These are phyloP conservation scores for Populus hybrid DNA, from an alignment of 441 rosid species.

Conservation along the genomic window DNA sequence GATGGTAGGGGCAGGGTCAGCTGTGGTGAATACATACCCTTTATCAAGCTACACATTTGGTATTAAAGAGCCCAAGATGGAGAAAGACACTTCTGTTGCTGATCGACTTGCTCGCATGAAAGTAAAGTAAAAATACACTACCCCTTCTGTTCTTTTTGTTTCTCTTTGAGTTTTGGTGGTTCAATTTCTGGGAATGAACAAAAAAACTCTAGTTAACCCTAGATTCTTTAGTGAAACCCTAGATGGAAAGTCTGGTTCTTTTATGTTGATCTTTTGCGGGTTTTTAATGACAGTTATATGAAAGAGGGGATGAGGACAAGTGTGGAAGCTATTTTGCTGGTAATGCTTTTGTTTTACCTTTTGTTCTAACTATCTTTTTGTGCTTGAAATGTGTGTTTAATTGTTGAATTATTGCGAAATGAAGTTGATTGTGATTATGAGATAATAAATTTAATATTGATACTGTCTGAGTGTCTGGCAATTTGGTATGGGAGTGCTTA, in stretches of 20 bases:
- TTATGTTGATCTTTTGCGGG: neutral
- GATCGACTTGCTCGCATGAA: slow-evolving; percentile 99
- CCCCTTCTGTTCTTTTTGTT: neutral
- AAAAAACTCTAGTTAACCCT: slow-evolving; percentile 30
- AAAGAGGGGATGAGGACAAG: slow-evolving; percentile 98
- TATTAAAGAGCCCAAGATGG: slow-evolving; percentile 97
- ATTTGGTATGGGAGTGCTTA: too few species aligned
- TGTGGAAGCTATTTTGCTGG: slow-evolving; percentile 93
- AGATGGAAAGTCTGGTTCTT: neutral
- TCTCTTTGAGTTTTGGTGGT: neutral
- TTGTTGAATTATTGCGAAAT: too few species aligned
- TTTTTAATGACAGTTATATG: slow-evolving; percentile 61
- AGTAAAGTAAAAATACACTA: slow-evolving; percentile 57
- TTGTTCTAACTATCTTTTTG: neutral
- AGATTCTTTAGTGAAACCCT: neutral
- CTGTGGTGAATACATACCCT: slow-evolving; percentile 91
- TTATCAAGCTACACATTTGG: slow-evolving; percentile 94
- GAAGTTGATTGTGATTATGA: neutral
- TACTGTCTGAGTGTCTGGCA: neutral
- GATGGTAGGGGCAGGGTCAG: slow-evolving; percentile 59
- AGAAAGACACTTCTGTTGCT: slow-evolving; percentile 95
- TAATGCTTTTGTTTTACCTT: slow-evolving; percentile 22
- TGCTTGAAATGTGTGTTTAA: neutral
- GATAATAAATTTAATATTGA: too few species aligned
- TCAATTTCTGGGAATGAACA: neutral